Percentiles rank a stretch among this genome's conserved stretches.
phyloP scores from a whole-genome alignment of 768 basidiomycete genomes.

The Lentinula detonsa region DNA sequence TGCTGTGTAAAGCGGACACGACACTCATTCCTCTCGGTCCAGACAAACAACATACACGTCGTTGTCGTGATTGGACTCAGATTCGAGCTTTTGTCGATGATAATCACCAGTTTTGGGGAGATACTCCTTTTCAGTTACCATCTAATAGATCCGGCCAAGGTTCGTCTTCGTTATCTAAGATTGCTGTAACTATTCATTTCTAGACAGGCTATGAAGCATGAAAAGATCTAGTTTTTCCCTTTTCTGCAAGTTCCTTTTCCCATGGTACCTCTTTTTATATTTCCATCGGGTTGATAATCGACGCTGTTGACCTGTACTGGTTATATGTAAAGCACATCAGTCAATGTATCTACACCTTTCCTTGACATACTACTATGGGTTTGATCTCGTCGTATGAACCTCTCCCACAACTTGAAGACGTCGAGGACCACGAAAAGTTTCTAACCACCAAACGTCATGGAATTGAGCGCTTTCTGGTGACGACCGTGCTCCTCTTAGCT shows the following conservation, averaged over 20 bases:
- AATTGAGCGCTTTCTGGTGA: background rate
- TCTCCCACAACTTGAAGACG: background rate
- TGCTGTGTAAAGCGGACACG: slow-evolving; percentile 10
- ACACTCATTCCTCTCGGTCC: background rate
- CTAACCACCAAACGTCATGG: background rate
- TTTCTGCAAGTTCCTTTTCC: no score
- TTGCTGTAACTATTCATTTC: background rate
- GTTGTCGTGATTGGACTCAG: slow-evolving; percentile 9
- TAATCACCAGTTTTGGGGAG: slow-evolving; percentile 10
- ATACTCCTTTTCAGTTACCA: background rate
- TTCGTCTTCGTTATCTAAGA: background rate
- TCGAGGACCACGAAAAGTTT: background rate
- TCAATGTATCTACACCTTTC: background rate
- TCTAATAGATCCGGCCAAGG: background rate
- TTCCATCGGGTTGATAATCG: background rate
- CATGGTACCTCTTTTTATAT: no score
- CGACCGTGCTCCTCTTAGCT: background rate
- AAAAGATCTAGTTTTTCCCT: background rate
- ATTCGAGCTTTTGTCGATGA: slow-evolving; percentile 6
- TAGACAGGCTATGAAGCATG: background rate
- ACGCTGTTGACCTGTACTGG: background rate
- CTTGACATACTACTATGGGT: background rate
- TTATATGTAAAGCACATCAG: background rate
- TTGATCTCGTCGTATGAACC: background rate
- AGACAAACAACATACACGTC: background rate